phyloP scores from a whole-genome alignment of 1,139 yeast genomes.

The Geotrichum aggregatum region DNA sequence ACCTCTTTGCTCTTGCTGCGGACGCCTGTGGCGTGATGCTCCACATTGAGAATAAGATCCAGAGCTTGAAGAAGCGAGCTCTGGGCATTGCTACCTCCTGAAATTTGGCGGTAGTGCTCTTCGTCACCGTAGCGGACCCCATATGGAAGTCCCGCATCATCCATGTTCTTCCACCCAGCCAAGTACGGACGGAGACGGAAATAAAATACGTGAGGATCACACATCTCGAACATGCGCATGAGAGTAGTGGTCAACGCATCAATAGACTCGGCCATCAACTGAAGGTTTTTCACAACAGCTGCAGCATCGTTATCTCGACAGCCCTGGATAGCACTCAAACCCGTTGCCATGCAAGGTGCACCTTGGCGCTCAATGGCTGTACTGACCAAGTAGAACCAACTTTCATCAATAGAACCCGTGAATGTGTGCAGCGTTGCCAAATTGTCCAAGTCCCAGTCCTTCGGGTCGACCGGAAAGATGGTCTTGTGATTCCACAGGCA shows the following conservation, averaged over 20 bases:
- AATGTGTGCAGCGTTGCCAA: slow-evolving; percentile 78
- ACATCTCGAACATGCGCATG: slow-evolving; percentile 86
- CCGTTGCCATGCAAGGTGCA: slow-evolving; percentile 57
- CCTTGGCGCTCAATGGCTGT: slow-evolving; percentile 83
- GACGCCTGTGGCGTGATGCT: slow-evolving; percentile 75
- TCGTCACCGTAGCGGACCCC: slow-evolving; percentile 80
- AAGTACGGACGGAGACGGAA: slow-evolving; percentile 80
- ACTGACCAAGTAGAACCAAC: slow-evolving; percentile 89
- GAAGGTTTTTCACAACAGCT: slow-evolving; percentile 48
- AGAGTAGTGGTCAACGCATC: slow-evolving; percentile 71
- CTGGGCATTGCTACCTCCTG: slow-evolving; percentile 96
- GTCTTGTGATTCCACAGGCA: slow-evolving; percentile 83
- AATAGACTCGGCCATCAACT: slow-evolving; percentile 67
- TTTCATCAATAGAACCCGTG: slow-evolving; percentile 86
- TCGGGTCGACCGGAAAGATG: slow-evolving; percentile 48
- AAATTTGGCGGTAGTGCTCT: slow-evolving; percentile 50
- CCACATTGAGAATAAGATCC: slow-evolving; percentile 70
- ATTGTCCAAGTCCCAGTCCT: slow-evolving; percentile 53
- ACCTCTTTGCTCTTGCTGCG: slow-evolving; percentile 25
- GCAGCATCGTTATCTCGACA: slow-evolving; percentile 46
- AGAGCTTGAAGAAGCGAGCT: slow-evolving; percentile 82
- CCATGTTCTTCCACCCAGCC: slow-evolving; percentile 95
- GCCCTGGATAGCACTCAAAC: slow-evolving; percentile 58
- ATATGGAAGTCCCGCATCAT: slow-evolving; percentile 72
- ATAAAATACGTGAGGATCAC: slow-evolving; percentile 90